These are phyloP conservation scores for Gloeopeniophorella convolvens DNA, from an alignment of 768 basidiomycete species.

Conservation along the genomic window DNA sequence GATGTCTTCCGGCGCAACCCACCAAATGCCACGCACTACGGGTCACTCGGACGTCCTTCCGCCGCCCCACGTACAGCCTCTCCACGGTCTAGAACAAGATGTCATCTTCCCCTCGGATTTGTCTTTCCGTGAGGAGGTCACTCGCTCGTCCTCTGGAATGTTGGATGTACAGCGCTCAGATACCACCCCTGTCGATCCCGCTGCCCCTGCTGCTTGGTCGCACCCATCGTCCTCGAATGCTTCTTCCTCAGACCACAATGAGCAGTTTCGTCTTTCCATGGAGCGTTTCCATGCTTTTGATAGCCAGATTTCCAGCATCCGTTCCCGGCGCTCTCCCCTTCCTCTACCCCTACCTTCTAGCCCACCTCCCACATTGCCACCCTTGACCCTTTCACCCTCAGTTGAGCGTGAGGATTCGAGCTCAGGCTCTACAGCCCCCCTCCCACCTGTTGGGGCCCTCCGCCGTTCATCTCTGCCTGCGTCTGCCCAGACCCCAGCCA, in stretches of 20 bases:
- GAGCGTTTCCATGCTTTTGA: constrained; percentile 22
- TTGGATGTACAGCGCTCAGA: constrained; percentile 6
- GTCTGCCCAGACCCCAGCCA: too few species aligned
- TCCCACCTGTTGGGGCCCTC: constrained; percentile 13
- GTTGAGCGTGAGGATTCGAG: constrained; percentile 5
- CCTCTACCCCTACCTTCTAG: constrained; percentile 7
- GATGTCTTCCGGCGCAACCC: constrained; percentile 1
- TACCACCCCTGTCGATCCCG: not conserved
- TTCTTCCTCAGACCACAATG: constrained; percentile 9
- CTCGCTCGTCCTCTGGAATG: not conserved
- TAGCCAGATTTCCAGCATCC: constrained; percentile 21
- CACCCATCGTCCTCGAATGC: not conserved
- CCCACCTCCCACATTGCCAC: constrained; percentile 15
- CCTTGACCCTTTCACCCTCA: constrained; percentile 17
- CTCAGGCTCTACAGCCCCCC: not conserved
- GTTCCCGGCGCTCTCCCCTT: constrained; percentile 11
- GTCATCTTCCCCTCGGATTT: not conserved
- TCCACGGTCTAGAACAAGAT: constrained; percentile 1
- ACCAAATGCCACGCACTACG: constrained; percentile 2
- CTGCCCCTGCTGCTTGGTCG: constrained; percentile 1
- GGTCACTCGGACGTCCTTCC: constrained; percentile 6
- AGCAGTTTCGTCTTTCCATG: constrained; percentile 21
- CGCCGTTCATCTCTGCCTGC: not conserved
- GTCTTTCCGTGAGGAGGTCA: not conserved
- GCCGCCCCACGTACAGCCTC: not conserved